Base-by-base conservation (phyloP, 768 basidiomycete genomes). In the Kwoniella newhampshirensis region DNA sequence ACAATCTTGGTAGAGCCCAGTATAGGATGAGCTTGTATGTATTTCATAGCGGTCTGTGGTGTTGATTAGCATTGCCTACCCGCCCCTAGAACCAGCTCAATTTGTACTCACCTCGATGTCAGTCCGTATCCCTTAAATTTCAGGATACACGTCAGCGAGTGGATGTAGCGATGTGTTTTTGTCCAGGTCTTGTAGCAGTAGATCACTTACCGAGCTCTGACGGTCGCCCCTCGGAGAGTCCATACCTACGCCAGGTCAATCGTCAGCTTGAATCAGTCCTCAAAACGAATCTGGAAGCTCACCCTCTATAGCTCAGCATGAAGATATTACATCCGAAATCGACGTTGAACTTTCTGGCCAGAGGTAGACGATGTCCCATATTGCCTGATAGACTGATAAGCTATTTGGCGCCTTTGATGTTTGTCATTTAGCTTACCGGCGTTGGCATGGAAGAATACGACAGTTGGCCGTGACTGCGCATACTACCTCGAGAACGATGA, bases 281-380 rank as follows among this genome's bases (percentile, higher is more conserved):
- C 41, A 47, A 26, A n/a, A n/a, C n/a, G n/a, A n/a, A n/a, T n/a
- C n/a, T n/a, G n/a, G n/a, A n/a, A 11, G 76, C 85, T 56, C 67
- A 89, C 88, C 92, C 92, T 69, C 94, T 80, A 72, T 99, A 99
- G 45, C 88, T 91, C 57, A 94, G 78, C 87, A 97, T 91, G 37
- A 98, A 79, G 2, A 96, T 91, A 71, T 98, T 97, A 75, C 91
- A 96, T 15, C 89, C 81, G 84, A 91, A 85, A 68, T 84, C 83
- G 44, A 84, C 77, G 70, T 82, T 89, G 71, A 97, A 94, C 30
- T 90, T 82, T 47, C 83, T 82, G 0, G 88, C 93, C 25, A 96
- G 79, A 1, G 92, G 94, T 70, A 97, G 82, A 23, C 94, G 83
- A 70, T 98, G 94, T 0, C 94, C 93, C 73, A 77, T 77, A 51